Evolutionary conservation across 2,329 filamentous ascomycete species (phyloP).

Genomic region (Hypoxylon sp.): DNA sequence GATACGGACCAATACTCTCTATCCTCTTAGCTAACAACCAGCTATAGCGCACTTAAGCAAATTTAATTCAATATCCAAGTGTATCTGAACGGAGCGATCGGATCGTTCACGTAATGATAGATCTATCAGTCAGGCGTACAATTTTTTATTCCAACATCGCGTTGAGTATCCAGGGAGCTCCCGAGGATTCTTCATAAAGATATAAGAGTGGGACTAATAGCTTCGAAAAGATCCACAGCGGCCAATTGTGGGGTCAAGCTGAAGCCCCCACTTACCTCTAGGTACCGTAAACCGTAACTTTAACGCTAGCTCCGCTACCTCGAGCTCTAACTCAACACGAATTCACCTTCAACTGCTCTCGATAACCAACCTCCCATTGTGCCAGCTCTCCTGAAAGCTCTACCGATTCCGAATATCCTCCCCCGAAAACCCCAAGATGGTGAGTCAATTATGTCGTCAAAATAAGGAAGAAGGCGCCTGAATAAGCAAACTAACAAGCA

Average conservation of each 20-base stretch:
- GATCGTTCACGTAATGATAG: background rate
- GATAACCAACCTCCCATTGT: background rate
- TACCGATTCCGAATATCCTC: background rate
- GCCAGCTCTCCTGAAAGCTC: background rate
- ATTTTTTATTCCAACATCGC: background rate
- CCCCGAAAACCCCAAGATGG: conserved; percentile 22
- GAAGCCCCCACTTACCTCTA: conserved; percentile 15
- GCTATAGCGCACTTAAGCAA: background rate
- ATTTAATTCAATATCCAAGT: background rate
- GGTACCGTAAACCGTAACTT: background rate
- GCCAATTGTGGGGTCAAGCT: conserved; percentile 21
- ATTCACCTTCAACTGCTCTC: background rate
- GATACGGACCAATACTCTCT: background rate
- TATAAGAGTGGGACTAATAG: conserved; percentile 5
- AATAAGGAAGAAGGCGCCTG: background rate
- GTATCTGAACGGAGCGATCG: background rate
- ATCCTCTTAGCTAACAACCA: background rate
- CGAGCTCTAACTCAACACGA: background rate
- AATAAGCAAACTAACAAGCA: conserved; percentile 38
- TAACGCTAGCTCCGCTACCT: background rate
- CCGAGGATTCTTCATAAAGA: background rate
- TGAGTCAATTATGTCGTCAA: conserved; percentile 4
- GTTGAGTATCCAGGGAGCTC: background rate
- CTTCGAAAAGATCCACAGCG: conserved; percentile 22
- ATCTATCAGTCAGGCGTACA: background rate